These are phyloP conservation scores for Trypanosoma caninum DNA, from an alignment of 208 protist genomes.

Conservation along the genomic window DNA sequence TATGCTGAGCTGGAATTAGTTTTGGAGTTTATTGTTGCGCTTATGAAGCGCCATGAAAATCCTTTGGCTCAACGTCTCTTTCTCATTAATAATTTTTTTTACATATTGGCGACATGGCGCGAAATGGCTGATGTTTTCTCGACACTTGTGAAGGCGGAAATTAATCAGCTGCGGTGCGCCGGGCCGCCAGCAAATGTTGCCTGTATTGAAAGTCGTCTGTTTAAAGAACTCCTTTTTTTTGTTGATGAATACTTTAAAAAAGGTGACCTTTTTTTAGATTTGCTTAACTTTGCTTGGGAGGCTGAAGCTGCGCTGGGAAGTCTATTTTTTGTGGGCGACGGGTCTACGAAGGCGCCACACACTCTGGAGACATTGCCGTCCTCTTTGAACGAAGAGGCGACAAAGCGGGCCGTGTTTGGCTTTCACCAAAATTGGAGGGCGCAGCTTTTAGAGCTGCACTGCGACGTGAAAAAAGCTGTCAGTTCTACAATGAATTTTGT, in stretches of 20 bases:
- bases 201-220: conserved; percentile 35
- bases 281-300: conserved; percentile 32
- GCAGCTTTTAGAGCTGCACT: conserved; percentile 14
- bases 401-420: conserved; percentile 28
- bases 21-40: conserved; percentile 32
- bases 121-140: conserved; percentile 17
- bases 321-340: conserved; percentile 34
- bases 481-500: conserved; percentile 13
- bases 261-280: conserved; percentile 16
- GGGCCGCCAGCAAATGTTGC: conserved; percentile 19
- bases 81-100: conserved; percentile 52
- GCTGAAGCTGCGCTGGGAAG: conserved; percentile 32
- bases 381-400: conserved; percentile 22
- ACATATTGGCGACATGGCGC: conserved; percentile 41
- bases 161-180: background rate
- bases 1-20: conserved; percentile 28
- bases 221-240: conserved; percentile 28
- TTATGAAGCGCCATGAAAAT: conserved; percentile 52
- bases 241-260: conserved; percentile 34
- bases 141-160: background rate
- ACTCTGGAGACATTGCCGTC: conserved; percentile 13
- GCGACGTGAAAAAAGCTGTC: conserved; percentile 16
- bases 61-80: conserved; percentile 56
- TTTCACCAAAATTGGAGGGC: conserved; percentile 38
- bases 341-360: background rate